phyloP scores from a whole-genome alignment of 495 filamentous ascomycete species.

The Hypoxylon lienhwacheense region DNA sequence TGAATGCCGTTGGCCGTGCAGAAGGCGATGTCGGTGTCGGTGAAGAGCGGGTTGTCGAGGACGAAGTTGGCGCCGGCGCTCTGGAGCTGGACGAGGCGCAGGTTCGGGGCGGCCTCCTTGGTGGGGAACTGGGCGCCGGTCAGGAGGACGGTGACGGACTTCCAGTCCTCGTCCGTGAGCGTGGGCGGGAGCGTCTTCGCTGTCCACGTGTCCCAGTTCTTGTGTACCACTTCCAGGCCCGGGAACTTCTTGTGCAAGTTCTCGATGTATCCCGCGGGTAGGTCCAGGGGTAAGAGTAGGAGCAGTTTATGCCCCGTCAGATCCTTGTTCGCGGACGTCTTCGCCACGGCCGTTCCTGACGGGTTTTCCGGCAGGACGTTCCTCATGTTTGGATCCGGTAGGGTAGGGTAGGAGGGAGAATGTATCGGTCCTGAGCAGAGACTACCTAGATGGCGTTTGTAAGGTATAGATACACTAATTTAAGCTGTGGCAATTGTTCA shows the following conservation, averaged over 20 bases:
- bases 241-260: slow-evolving; percentile 54
- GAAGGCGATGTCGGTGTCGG: slow-evolving; percentile 62
- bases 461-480: too few relatives aligned
- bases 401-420: too few relatives aligned
- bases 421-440: too few relatives aligned
- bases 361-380: slow-evolving; percentile 23
- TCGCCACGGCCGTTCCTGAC: slow-evolving; percentile 11
- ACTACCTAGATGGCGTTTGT: too few relatives aligned
- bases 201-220: slow-evolving; percentile 19
- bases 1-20: slow-evolving; percentile 62
- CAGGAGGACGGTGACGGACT: slow-evolving; percentile 64
- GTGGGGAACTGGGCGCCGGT: slow-evolving; percentile 58
- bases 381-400: slow-evolving; percentile 23
- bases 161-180: slow-evolving; percentile 45
- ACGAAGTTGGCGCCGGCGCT: slow-evolving; percentile 76
- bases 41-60: slow-evolving; percentile 63
- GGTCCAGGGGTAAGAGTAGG: slow-evolving; percentile 49
- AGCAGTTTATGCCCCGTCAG: slow-evolving; percentile 50
- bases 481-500: neutral
- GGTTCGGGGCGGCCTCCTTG: slow-evolving; percentile 52
- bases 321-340: slow-evolving; percentile 40
- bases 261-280: slow-evolving; percentile 46
- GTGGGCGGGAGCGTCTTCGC: slow-evolving; percentile 1
- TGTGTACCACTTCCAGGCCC: slow-evolving; percentile 49
- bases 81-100: slow-evolving; percentile 73